Percentiles rank a stretch among this genome's conserved stretches.
These are phyloP conservation scores for Solanum dulcamara DNA, from an alignment of 257 asterid species.

Conservation along the genomic window DNA sequence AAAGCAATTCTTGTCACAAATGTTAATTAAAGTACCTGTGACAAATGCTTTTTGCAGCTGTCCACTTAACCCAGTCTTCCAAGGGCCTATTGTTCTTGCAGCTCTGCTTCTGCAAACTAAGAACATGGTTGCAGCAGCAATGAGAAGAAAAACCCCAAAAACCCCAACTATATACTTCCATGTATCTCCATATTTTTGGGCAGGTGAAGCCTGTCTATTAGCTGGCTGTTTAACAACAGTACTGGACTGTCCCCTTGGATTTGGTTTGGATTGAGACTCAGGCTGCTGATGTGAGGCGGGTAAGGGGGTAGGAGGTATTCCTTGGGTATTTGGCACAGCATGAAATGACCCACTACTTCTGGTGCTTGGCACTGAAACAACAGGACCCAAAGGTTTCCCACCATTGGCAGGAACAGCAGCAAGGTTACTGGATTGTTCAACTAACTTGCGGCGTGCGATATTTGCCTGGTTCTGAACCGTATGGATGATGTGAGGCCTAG, in stretches of 20 bases:
- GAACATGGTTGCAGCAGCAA: constrained; percentile 18
- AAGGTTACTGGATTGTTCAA: constrained; percentile 46
- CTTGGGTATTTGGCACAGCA: constrained; percentile 35
- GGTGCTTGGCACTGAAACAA: constrained; percentile 34
- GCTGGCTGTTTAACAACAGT: constrained; percentile 12
- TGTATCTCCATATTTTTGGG: constrained; percentile 12
- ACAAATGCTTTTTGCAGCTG: constrained; percentile 93
- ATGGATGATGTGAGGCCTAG: constrained; percentile 14
- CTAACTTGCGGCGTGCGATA: constrained; percentile 38
- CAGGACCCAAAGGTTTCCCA: constrained; percentile 11
- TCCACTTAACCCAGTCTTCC: constrained; percentile 93
- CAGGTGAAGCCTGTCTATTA: constrained; percentile 1
- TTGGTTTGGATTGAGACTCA: constrained; percentile 5
- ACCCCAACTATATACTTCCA: constrained; percentile 40
- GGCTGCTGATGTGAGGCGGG: constrained; percentile 8
- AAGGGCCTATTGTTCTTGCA: constrained; percentile 56
- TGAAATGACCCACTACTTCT: constrained; percentile 89
- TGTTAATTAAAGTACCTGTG: constrained; percentile 35
- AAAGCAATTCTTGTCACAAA: background rate
- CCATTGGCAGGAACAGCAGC: constrained; percentile 37
- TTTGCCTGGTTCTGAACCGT: constrained; percentile 11
- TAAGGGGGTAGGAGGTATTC: constrained; percentile 21
- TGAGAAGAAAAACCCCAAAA: constrained; percentile 25
- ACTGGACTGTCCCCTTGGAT: background rate
- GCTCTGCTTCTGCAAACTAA: constrained; percentile 47